These are phyloP conservation scores for Psidium friedrichsthalianum DNA, from an alignment of 345 rosid genomes.

Conservation along the genomic window DNA sequence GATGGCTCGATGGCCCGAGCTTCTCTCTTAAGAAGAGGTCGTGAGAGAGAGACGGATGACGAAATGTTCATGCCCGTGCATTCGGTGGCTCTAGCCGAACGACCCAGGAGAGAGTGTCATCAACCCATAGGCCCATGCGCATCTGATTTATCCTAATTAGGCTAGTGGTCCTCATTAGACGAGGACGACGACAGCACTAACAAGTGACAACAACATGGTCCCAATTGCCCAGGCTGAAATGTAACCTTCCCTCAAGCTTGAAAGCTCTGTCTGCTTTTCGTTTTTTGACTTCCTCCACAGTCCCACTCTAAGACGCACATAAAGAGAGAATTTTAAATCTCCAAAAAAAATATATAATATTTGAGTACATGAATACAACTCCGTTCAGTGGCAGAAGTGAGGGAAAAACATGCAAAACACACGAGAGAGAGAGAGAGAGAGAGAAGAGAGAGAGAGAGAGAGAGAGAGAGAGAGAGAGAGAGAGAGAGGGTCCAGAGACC, in stretches of 20 bases:
- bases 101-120: neutral
- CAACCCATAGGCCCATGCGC: neutral
- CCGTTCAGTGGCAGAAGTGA: neutral
- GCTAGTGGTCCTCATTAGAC: neutral
- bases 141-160: neutral
- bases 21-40: too few relatives aligned
- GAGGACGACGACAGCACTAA: neutral
- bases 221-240: neutral
- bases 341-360: too few relatives aligned
- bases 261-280: neutral
- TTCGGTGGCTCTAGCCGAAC: too few relatives aligned
- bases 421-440: too few relatives aligned
- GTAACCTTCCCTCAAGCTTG: neutral
- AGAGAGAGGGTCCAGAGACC: slow-evolving; percentile 15
- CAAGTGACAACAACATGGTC: neutral
- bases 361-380: neutral
- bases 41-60: too few relatives aligned
- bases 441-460: too few relatives aligned
- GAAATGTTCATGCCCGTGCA: too few relatives aligned
- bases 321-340: too few relatives aligned
- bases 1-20: too few relatives aligned
- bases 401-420: neutral
- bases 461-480: too few relatives aligned
- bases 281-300: neutral
- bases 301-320: neutral